A percentile compares a stretch with the other conserved stretches of the same genome.
phyloP scores from a whole-genome alignment of 31 red algal genomes.

The Odonthalia washingtoniensis region DNA sequence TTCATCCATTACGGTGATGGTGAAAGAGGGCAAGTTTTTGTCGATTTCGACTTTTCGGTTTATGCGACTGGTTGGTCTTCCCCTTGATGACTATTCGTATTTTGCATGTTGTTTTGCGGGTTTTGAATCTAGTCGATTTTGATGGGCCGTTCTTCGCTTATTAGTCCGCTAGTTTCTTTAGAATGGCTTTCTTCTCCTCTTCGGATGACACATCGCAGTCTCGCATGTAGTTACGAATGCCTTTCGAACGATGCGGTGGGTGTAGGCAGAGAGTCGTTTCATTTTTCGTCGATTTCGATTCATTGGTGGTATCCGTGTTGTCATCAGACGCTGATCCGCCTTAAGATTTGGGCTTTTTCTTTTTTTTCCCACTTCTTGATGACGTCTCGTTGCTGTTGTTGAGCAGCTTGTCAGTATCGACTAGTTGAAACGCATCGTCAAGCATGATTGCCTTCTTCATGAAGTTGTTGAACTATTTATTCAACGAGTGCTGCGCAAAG shows the following conservation, averaged over 20 bases:
- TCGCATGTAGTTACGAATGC: neutral
- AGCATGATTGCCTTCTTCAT: conserved; percentile 19
- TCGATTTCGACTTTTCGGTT: neutral
- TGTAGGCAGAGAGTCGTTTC: neutral
- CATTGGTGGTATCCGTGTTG: neutral
- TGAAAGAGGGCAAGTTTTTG: neutral
- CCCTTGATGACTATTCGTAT: neutral
- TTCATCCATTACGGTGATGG: neutral
- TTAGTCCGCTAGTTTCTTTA: neutral
- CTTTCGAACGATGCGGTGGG: neutral
- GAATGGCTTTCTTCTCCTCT: neutral
- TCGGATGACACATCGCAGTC: neutral
- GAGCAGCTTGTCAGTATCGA: neutral
- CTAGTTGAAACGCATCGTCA: conserved; percentile 15
- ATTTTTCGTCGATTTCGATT: neutral
- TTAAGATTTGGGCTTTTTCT: neutral
- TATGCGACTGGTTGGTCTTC: neutral
- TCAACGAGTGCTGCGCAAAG: neutral
- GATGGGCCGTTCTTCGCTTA: neutral
- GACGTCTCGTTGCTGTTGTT: neutral
- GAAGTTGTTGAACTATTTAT: neutral
- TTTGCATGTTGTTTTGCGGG: neutral
- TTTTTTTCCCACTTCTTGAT: neutral
- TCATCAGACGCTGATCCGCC: neutral
- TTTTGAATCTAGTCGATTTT: conserved; percentile 2